Evolutionary conservation across 768 basidiomycete genomes (phyloP), one percentile per base, ranked within the genome.

Genomic region (Cystofilobasidium ferigula): DNA sequence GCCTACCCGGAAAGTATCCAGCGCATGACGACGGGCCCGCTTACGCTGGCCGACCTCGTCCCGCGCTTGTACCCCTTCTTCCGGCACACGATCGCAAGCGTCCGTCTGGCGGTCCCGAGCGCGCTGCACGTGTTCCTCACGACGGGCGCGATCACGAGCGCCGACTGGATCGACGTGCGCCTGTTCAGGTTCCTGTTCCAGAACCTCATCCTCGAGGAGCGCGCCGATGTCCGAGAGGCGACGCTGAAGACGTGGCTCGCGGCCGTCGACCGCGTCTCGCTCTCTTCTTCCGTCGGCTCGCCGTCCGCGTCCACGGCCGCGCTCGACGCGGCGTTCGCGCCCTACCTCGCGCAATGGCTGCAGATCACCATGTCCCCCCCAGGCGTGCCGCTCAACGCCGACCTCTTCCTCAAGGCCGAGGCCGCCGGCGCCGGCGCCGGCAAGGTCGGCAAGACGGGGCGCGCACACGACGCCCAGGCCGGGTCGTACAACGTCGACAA

Each of bases 401-500:
- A 43, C 24, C 45, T 61, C n/a, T 67, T 61, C 38, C 59, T 61
- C 38, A 61, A 67, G 54, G 54, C 58, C 20, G 28, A 30, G 30
- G 51, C 20, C 51, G 30, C 7, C 22, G 51, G 12, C 51, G 54
- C 83, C 86, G 3, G 48, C 45, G 2, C 9, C 1, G 40, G 38
- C 13, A 67, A 62, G 54, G 53, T 67, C 35, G 60, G 65, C 10
- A 61, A 57, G 59, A 67, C 65, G n/a, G 65, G 60, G 7, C 35
- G 61, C 14, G 26, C 53, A 20, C 60, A 47, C 32, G 65, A 62
- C 43, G 59, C 65, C n/a, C 65, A 80, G 0, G 64, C 76, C 9
- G 86, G 89, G 74, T 82, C 85, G 54, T 89, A 98, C 74, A 92
- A 95, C 71, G 89, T 98, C 36, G 95, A 99, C 78, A 98, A 91